These are phyloP conservation scores for Priceomyces haplophilus DNA, from an alignment of 805 yeast species.

Conservation along the genomic window DNA sequence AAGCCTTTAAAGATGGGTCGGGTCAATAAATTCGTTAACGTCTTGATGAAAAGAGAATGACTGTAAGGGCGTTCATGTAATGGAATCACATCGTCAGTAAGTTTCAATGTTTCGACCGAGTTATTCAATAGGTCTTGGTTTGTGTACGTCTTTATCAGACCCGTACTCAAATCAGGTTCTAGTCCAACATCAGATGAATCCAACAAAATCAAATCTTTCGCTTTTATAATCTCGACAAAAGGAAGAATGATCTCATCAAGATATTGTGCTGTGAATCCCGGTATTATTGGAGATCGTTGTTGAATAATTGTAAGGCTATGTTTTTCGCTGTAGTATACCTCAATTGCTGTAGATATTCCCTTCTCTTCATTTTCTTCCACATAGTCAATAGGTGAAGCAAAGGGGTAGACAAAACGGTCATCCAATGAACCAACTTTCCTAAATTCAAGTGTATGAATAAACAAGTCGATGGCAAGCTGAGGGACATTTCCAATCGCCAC, in stretches of 20 bases:
- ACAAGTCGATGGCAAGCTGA: slow-evolving; percentile 71
- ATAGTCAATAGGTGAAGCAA: slow-evolving; percentile 74
- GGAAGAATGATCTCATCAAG: slow-evolving; percentile 50
- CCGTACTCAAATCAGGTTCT: slow-evolving; percentile 19
- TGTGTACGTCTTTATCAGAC: slow-evolving; percentile 24
- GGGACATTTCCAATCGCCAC: slow-evolving; percentile 90
- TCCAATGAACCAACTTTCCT: slow-evolving; percentile 54
- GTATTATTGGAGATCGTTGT: slow-evolving; percentile 81
- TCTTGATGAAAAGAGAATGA: slow-evolving; percentile 10
- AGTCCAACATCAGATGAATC: slow-evolving; percentile 74
- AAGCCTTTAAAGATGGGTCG: slow-evolving; percentile 7
- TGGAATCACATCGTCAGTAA: slow-evolving; percentile 12
- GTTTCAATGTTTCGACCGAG: slow-evolving; percentile 27
- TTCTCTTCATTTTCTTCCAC: neutral
- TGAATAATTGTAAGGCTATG: slow-evolving; percentile 59
- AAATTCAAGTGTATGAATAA: slow-evolving; percentile 61
- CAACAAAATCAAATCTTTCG: slow-evolving; percentile 50
- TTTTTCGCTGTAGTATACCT: slow-evolving; percentile 50
- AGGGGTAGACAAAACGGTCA: slow-evolving; percentile 67
- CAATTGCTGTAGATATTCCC: slow-evolving; percentile 60
- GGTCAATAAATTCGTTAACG: slow-evolving; percentile 6
- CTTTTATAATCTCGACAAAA: slow-evolving; percentile 40
- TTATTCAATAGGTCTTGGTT: slow-evolving; percentile 30
- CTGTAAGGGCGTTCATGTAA: slow-evolving; percentile 7
- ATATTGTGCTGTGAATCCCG: slow-evolving; percentile 53